These are phyloP conservation scores for Coemansia sp. DNA, from an alignment of 192 early-diverging fungal species.

Conservation along the genomic window DNA sequence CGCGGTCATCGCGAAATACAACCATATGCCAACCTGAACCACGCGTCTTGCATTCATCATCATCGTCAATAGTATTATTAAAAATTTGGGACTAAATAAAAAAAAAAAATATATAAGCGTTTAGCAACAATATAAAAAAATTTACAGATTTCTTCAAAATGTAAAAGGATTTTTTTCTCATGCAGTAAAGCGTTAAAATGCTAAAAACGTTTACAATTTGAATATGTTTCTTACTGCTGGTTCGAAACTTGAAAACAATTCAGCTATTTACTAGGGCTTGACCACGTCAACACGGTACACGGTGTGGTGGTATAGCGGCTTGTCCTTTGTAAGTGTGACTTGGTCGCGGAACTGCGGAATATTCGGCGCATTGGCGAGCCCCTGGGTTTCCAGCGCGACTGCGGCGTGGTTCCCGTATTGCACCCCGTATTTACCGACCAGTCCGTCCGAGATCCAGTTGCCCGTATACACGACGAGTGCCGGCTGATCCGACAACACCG, in stretches of 20 bases:
- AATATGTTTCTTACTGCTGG: no score
- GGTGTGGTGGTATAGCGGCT: constrained; percentile 51
- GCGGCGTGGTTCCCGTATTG: constrained; percentile 58
- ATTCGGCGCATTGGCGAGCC: constrained; percentile 63
- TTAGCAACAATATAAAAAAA: neutral
- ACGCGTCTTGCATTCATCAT: neutral
- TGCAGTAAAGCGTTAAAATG: no score
- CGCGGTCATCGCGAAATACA: neutral
- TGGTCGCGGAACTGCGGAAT: constrained; percentile 56
- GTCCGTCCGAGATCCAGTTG: constrained; percentile 60
- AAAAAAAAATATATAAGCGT: neutral
- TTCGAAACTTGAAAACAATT: no score
- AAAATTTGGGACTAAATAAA: neutral
- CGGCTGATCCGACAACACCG: constrained; percentile 65
- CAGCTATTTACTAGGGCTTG: no score
- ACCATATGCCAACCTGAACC: neutral
- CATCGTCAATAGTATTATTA: neutral
- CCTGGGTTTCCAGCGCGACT: constrained; percentile 67
- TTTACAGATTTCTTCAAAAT: no score
- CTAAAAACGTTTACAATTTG: no score
- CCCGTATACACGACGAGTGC: constrained; percentile 86
- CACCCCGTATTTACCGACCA: constrained; percentile 50
- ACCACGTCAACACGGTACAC: constrained; percentile 46
- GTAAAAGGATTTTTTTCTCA: no score
- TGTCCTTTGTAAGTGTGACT: constrained; percentile 55